Base-by-base conservation (phyloP, 1,284 basidiomycete genomes). In the Leccinum pachyderme region DNA sequence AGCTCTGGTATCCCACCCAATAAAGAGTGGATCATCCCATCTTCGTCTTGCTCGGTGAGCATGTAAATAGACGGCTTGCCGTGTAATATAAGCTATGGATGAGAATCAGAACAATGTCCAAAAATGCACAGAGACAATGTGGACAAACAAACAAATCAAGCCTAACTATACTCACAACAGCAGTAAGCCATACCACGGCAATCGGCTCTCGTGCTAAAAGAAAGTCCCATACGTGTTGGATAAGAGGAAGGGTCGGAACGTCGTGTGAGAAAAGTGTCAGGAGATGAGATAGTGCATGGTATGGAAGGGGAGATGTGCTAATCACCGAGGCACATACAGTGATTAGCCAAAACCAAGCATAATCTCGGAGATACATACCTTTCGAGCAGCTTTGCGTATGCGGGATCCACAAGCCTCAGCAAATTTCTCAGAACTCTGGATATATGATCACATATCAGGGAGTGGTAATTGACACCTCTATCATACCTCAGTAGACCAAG, bases 181-280 rank as follows among this genome's bases (percentile, higher is more conserved):
- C 84, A 6, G 84, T 86, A 2, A 97, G 80, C 73, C 96, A 97
- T 2, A 96, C 87, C 1, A 85, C 79, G 2, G 80, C 77, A 33
- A 92, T 82, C 4, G 95, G 95, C 13, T 93, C 93, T 41, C 93
- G 80, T 53, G 84, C 82, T 4, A 97, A 75, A 6, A 97, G 73
- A 67, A 87, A 97, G 72, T 96, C 94, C 68, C 96, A 93, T 46
- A 94, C 82, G 57, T 93, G 85, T 70, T 95, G 93, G 31, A 93
- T 89, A 24, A 94, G 82, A 3, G 86, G 80, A 24, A 95, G 78
- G 1, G 88, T 90, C 8, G 93, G 91, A 54, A 93, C 80, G 64
- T 96, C 93, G 70, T 98, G 95, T 5, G 94, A 87, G 72, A 97
- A 91, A 29, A 97, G 79, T 0, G 94, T 96, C 37, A 98, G 77